Evolutionary conservation across 2,329 filamentous ascomycete genomes (phyloP).

Genomic region (Nigrospora osmanthi): DNA sequence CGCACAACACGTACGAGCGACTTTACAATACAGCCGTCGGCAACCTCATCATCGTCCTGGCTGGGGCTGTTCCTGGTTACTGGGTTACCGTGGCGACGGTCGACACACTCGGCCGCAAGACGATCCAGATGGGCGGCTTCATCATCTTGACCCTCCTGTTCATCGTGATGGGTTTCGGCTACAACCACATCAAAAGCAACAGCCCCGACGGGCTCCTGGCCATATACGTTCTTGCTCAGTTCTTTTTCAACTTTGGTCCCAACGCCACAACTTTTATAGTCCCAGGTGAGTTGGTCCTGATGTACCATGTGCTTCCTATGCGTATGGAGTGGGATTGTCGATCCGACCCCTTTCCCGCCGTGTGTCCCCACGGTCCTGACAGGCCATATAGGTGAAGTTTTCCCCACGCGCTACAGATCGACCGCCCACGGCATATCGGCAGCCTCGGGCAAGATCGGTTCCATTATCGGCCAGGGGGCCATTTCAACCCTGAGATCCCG

Average conservation of each 20-base stretch:
- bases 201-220: slow-evolving; percentile 44
- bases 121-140: slow-evolving; percentile 64
- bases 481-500: slow-evolving; percentile 44
- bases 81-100: slow-evolving; percentile 71
- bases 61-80: slow-evolving; percentile 74
- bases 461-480: slow-evolving; percentile 49
- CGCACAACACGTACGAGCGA: slow-evolving; percentile 54
- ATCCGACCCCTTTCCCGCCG: too few relatives aligned
- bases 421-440: slow-evolving; percentile 51
- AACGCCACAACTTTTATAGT: slow-evolving; percentile 52
- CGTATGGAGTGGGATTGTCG: too few relatives aligned
- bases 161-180: slow-evolving; percentile 56
- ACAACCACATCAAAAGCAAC: slow-evolving; percentile 32
- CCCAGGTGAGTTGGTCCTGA: slow-evolving; percentile 24
- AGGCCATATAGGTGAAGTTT: slow-evolving; percentile 29
- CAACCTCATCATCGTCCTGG: slow-evolving; percentile 71
- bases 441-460: slow-evolving; percentile 46
- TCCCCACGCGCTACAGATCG: slow-evolving; percentile 48
- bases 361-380: too few relatives aligned
- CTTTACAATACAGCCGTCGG: slow-evolving; percentile 70
- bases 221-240: slow-evolving; percentile 48
- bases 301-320: too few relatives aligned
- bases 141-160: slow-evolving; percentile 48
- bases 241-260: slow-evolving; percentile 53
- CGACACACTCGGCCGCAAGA: slow-evolving; percentile 69